Base-by-base conservation (phyloP, 176 grass and related monocot genomes). In the Oryza brachyantha region DNA sequence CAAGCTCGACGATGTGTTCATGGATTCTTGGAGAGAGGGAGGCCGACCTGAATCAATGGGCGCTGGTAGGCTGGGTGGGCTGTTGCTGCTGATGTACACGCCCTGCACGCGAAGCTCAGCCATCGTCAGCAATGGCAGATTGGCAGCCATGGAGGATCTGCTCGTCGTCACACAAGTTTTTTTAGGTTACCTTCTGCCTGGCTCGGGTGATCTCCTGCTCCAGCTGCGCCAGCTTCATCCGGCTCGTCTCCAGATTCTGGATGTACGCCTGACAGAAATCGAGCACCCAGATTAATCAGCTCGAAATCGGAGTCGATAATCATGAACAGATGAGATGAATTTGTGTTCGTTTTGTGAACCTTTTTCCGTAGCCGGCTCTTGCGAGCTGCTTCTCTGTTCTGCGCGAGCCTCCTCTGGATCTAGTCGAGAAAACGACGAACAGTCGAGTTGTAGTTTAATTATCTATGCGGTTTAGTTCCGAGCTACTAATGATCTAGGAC, bases 201-300 rank as follows among this genome's bases (percentile, higher is more conserved):
- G 79, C 83, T 22, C 25, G 67, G 7, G 38, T 25, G n/a, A 97
- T 83, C 75, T 97, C 85, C 84, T 90, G 91, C 83, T 97, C 95
- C 77, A 97, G 10, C 31, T 83, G 83, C 57, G 85, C 85, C 66
- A 97, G 86, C 89, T 92, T 97, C 78, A 94, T 17, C 26, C 85
- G 69, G 86, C 95, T 94, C 50, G 95, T 74, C 82, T 97, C 95
- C 38, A 97, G 84, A 28, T 90, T 88, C 76, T 92, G 95, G 84
- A 97, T 87, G 73, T 97, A 94, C 28, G 95, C 95, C 94, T 97
- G 21, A 0, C 50, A n/a, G 5, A 34, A 34, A 61, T 0, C 25
- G 12, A 35, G 26, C 26, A 13, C n/a, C 0, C 73, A 26, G 28
- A 35, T 9, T 5, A 11, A 10, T 13, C 26, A 52, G 5, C 46